phyloP scores from a whole-genome alignment of 768 basidiomycete species.

The Boletus pseudopeckii region DNA sequence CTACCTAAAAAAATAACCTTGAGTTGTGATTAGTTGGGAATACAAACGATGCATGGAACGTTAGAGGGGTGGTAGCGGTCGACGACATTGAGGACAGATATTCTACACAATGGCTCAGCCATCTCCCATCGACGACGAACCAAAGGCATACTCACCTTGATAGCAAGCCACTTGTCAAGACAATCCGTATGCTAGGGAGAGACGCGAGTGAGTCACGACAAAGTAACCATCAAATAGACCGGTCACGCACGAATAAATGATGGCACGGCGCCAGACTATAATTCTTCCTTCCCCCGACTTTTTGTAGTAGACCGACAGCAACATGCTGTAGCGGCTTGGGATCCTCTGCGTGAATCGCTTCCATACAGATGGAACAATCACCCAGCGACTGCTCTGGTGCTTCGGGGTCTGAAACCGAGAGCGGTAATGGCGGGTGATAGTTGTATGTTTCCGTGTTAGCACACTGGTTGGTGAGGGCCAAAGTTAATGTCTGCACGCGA shows the following conservation, averaged over 20 bases:
- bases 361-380: constrained; percentile 94
- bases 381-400: constrained; percentile 73
- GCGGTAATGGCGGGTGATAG: constrained; percentile 78
- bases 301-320: constrained; percentile 37
- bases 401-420: constrained; percentile 58
- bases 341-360: constrained; percentile 62
- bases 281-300: constrained; percentile 46
- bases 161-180: constrained; percentile 79
- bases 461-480: constrained; percentile 41
- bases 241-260: constrained; percentile 72
- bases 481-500: not conserved
- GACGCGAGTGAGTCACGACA: not conserved
- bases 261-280: constrained; percentile 89
- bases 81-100: constrained; percentile 88
- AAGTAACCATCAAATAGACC: too few relatives aligned
- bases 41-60: not conserved
- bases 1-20: not conserved
- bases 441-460: constrained; percentile 63
- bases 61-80: constrained; percentile 76
- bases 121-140: not conserved
- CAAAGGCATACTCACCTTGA: constrained; percentile 47
- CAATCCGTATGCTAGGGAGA: constrained; percentile 73
- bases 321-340: constrained; percentile 35
- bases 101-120: constrained; percentile 44
- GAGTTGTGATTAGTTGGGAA: not conserved